phyloP scores from a whole-genome alignment of 208 protist species.

The Blechomonas ayalai region DNA sequence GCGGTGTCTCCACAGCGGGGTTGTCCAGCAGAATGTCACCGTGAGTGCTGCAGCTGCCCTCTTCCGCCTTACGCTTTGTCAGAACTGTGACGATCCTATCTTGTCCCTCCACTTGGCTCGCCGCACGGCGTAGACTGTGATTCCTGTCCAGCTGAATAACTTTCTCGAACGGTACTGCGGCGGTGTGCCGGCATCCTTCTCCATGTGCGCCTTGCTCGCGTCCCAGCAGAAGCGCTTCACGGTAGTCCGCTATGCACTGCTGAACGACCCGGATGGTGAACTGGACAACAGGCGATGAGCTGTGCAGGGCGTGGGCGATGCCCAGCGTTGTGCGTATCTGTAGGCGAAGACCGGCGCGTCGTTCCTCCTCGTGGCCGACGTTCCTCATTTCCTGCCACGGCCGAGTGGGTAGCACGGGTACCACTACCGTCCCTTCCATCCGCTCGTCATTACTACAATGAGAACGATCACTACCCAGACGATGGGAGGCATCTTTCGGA shows the following conservation, averaged over 20 bases:
- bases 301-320: slow-evolving; percentile 32
- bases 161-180: slow-evolving; percentile 8
- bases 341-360: slow-evolving; percentile 32
- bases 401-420: too few species aligned
- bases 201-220: slow-evolving; percentile 12
- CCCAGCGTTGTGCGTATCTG: slow-evolving; percentile 47
- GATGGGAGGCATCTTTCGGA: too few species aligned
- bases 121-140: background rate
- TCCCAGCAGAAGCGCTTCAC: slow-evolving; percentile 36
- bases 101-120: background rate
- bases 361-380: too few species aligned
- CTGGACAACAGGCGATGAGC: slow-evolving; percentile 12
- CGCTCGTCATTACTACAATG: too few species aligned
- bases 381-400: too few species aligned
- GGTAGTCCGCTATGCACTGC: slow-evolving; percentile 39
- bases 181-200: slow-evolving; percentile 16
- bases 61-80: too few species aligned
- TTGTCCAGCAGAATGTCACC: slow-evolving; percentile 13
- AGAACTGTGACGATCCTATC: too few species aligned
- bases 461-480: too few species aligned
- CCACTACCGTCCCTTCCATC: too few species aligned
- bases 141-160: background rate
- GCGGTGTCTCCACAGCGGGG: too few species aligned
- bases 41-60: too few species aligned
- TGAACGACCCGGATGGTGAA: slow-evolving; percentile 30